Evolutionary conservation across 2,329 filamentous ascomycete species (phyloP), one percentile per base, ranked within the genome.

Genomic region (Fusarium drepaniforme): DNA sequence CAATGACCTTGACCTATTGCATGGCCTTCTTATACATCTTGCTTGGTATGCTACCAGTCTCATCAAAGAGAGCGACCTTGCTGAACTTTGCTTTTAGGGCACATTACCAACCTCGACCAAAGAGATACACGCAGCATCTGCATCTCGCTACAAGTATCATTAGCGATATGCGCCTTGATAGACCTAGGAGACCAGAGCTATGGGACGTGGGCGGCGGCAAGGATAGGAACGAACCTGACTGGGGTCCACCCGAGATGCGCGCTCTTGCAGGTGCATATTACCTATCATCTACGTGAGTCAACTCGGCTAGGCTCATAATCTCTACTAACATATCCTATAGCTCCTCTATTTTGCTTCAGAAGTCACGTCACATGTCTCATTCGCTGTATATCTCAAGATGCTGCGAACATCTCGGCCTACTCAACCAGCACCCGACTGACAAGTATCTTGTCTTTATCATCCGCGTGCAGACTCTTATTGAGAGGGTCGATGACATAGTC

Each of bases 61-160:
- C 28, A 28, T 8, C 28, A 9, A 9, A 28, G 28, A 28, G 8
- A 28, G 5, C 8, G 8, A 28, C 28, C 28, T 28, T 28, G 28
- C 75, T 77, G 8, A 76, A 57, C 5, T 6, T 2, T 35, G 16
- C 1, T 8, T 18, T 3, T 28, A 82, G 81, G 81, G 81, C 80
- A 13, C 81, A 82, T 21, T 82, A 78, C 23, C 80, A 81, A 30
- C 75, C 80, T 1, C 73, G 78, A 5, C 76, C 79, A 0, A 76
- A 77, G 11, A 74, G 77, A 58, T 78, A 80, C 11, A 80, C 75
- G 1, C 81, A 82, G 12, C 75, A 81, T 42, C 40, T 82, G 0
- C 78, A 80, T 33, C 72, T 82, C 1, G 77, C 77, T 0, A 77
- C 74, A 1, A 82, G 81, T 16, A 82, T 82, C 2, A 67, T 82